Percentiles rank a stretch among this genome's conserved stretches.
phyloP scores from a whole-genome alignment of 2,329 filamentous ascomycete genomes.

The Remersonia thermophila region DNA sequence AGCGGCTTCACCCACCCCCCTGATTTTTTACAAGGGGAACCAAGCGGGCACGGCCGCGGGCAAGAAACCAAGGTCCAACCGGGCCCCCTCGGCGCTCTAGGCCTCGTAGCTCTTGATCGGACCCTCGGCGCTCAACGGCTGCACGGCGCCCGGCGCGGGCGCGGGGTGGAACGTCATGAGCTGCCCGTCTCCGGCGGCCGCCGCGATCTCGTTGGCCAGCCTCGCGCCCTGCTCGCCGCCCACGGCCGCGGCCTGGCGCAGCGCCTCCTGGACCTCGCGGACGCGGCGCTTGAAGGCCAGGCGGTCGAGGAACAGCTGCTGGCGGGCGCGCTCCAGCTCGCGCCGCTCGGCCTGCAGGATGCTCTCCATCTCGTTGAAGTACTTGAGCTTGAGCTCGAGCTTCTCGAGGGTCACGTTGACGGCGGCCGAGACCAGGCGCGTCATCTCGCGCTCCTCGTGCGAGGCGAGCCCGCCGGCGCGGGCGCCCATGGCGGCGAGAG shows the following conservation, averaged over 20 bases:
- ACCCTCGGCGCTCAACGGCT: slow-evolving; percentile 42
- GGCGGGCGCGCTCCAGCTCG: slow-evolving; percentile 80
- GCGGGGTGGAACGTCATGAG: slow-evolving; percentile 41
- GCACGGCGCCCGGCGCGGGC: slow-evolving; percentile 31
- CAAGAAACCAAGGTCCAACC: too few relatives aligned
- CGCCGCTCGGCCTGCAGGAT: slow-evolving; percentile 84
- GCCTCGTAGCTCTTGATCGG: slow-evolving; percentile 47
- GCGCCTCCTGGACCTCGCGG: slow-evolving; percentile 63
- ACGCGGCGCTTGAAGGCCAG: slow-evolving; percentile 82
- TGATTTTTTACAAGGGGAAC: too few relatives aligned
- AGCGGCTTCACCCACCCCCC: too few relatives aligned
- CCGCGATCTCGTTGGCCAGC: slow-evolving; percentile 33
- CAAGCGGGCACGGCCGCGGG: too few relatives aligned
- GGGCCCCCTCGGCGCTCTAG: slow-evolving; percentile 15
- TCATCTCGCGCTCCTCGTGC: slow-evolving; percentile 94
- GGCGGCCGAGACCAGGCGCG: slow-evolving; percentile 77
- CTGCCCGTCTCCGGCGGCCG: slow-evolving; percentile 29
- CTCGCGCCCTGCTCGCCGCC: slow-evolving; percentile 39
- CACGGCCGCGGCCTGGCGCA: slow-evolving; percentile 42
- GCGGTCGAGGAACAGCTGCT: slow-evolving; percentile 87
- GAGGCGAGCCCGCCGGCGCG: slow-evolving; percentile 81
- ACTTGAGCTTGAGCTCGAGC: slow-evolving; percentile 86
- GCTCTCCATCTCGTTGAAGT: slow-evolving; percentile 92
- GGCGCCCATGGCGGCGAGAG: slow-evolving; percentile 74
- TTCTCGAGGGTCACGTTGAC: slow-evolving; percentile 94